phyloP scores from a whole-genome alignment of 2,329 filamentous ascomycete genomes.

The Ascochyta rabiei region DNA sequence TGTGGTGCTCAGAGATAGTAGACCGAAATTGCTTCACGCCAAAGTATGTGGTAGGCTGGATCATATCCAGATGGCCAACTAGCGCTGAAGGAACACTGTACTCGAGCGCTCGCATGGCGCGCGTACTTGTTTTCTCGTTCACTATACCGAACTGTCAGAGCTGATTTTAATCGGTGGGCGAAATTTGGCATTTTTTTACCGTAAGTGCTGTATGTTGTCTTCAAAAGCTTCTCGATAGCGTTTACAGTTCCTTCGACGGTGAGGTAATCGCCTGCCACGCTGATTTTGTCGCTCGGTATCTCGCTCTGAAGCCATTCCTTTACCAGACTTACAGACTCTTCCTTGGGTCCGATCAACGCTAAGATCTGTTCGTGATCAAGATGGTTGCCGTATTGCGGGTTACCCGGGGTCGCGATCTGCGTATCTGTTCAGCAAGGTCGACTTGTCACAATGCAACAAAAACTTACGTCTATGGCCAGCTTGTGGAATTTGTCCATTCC shows the following conservation, averaged over 20 bases:
- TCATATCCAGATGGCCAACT: conserved; percentile 49
- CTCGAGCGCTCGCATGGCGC: conserved; percentile 17
- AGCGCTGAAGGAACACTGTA: conserved; percentile 41
- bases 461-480: conserved; percentile 25
- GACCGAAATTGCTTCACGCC: conserved; percentile 23
- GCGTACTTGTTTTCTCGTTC: conserved; percentile 12
- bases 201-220: conserved; percentile 53
- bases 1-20: conserved; percentile 25
- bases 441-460: not conserved
- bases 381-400: conserved; percentile 59
- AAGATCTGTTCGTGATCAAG: conserved; percentile 55
- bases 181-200: conserved; percentile 8
- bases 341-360: conserved; percentile 57
- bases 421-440: not conserved
- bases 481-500: conserved; percentile 27
- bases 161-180: not conserved
- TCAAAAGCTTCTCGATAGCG: conserved; percentile 57
- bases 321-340: conserved; percentile 57
- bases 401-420: conserved; percentile 56
- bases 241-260: conserved; percentile 56
- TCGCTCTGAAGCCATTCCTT: conserved; percentile 60
- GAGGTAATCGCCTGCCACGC: conserved; percentile 61
- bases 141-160: not conserved
- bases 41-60: conserved; percentile 58
- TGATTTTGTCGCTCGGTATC: conserved; percentile 52